Base-by-base conservation (phyloP, 495 filamentous ascomycete species). In the Monascus purpureus region DNA sequence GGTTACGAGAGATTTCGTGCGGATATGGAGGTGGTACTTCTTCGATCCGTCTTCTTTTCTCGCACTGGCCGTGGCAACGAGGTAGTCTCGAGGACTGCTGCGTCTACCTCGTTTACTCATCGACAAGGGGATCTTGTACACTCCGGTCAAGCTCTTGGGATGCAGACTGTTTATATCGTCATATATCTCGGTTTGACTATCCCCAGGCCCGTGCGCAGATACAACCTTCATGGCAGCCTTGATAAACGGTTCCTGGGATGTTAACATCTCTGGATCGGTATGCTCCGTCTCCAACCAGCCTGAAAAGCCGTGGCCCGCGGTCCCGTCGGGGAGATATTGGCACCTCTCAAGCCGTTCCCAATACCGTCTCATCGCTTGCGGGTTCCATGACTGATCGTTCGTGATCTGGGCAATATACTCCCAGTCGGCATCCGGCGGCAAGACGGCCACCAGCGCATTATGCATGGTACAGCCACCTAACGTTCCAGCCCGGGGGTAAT, bases 11-110 rank as follows among this genome's bases (percentile, higher is more conserved):
- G 62, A 67, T 45, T 79, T 68, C 1, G 68, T 59, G 13, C 62
- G 57, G n/a, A 82, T 57, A 14, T 74, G 68, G 0, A 80, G 57
- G 0, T 57, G 61, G 39, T 77, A 76, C 39, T 63, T 68, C 46
- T 65, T 59, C 8, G 47, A 52, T 19, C 71, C 72, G 68, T 59
- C 5, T 59, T 56, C 1, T 70, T 63, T 5, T 61, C 44, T 13
- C 69, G 39, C 29, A 80, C 40, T 32, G 70, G 70, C 29, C 77
- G 65, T 3, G 72, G 61, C 0, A 63, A 46, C 3, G 66, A 62
- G 33, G 51, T 71, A 13, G 75, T 70, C 27, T 51, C 41, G 29
- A 44, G 52, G 26, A 62, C 51, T n/a, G 59, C 38, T 24, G 59
- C 67, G 13, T 52, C 42, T 6, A 75, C 30, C 7, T 67, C 69